These are phyloP conservation scores for Xylaria sp. DNA, from an alignment of 2,329 filamentous ascomycete species.

Conservation along the genomic window DNA sequence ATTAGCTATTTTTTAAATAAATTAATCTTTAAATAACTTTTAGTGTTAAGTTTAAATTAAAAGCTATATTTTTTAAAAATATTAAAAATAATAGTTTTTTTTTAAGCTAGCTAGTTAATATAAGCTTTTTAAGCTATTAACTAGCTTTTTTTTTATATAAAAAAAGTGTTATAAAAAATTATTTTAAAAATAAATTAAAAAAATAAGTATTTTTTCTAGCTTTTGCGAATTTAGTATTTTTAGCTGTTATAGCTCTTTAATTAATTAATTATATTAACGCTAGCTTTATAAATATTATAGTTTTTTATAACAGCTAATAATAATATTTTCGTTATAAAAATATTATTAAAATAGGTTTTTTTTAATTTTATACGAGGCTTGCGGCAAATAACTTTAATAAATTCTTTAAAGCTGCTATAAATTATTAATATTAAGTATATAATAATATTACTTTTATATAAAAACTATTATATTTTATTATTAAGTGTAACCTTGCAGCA, in stretches of 20 bases:
- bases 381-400: too few relatives aligned
- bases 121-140: neutral
- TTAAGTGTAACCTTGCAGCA: neutral
- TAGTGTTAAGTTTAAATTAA: neutral
- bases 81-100: neutral
- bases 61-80: neutral
- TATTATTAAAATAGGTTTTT: neutral
- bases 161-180: neutral
- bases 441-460: slow-evolving; percentile 14
- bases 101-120: neutral
- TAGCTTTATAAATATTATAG: neutral
- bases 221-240: neutral
- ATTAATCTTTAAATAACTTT: neutral
- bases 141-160: neutral
- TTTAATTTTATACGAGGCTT: neutral
- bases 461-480: slow-evolving; percentile 2
- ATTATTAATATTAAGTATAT: slow-evolving; percentile 5
- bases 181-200: slow-evolving; percentile 9
- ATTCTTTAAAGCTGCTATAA: slow-evolving; percentile 1
- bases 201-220: slow-evolving; percentile 1
- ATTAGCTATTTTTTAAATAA: neutral
- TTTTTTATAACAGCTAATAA: neutral
- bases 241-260: neutral
- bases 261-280: slow-evolving; percentile 2
- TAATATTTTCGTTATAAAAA: neutral